phyloP scores from a whole-genome alignment of 192 early-diverging fungal species.

The Podochytrium sp. region DNA sequence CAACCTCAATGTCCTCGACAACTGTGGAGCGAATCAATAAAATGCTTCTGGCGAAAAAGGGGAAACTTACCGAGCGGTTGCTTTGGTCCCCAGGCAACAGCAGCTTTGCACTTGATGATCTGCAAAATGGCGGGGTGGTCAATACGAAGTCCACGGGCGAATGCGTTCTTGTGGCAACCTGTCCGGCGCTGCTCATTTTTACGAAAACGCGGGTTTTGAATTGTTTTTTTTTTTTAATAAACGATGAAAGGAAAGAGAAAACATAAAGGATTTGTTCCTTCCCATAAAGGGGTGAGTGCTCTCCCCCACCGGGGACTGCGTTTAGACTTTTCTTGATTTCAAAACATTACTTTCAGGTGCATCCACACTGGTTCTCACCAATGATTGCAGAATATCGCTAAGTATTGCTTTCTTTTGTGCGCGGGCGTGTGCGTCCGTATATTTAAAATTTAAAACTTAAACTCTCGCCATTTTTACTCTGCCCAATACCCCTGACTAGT shows the following conservation, averaged over 20 bases:
- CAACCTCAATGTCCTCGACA: conserved; percentile 94
- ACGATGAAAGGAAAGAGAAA: neutral
- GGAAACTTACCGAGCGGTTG: conserved; percentile 85
- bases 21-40: conserved; percentile 45
- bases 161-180: neutral
- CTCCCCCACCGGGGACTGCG: too few relatives aligned
- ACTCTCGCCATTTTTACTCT: too few relatives aligned
- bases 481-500: too few relatives aligned
- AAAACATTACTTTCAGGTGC: too few relatives aligned
- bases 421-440: too few relatives aligned
- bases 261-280: neutral
- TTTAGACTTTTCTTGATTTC: too few relatives aligned
- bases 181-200: neutral
- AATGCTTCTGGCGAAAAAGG: neutral
- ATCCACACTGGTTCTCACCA: too few relatives aligned
- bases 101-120: conserved; percentile 77
- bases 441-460: too few relatives aligned
- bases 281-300: too few relatives aligned
- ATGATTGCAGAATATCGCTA: too few relatives aligned
- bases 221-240: neutral
- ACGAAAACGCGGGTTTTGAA: neutral
- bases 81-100: conserved; percentile 91
- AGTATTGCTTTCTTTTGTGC: too few relatives aligned
- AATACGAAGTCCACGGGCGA: neutral
- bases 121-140: neutral